Evolutionary conservation across 2,329 filamentous ascomycete species (phyloP), one percentile per base, ranked within the genome.

Genomic region (Colletotrichum tanaceti): DNA sequence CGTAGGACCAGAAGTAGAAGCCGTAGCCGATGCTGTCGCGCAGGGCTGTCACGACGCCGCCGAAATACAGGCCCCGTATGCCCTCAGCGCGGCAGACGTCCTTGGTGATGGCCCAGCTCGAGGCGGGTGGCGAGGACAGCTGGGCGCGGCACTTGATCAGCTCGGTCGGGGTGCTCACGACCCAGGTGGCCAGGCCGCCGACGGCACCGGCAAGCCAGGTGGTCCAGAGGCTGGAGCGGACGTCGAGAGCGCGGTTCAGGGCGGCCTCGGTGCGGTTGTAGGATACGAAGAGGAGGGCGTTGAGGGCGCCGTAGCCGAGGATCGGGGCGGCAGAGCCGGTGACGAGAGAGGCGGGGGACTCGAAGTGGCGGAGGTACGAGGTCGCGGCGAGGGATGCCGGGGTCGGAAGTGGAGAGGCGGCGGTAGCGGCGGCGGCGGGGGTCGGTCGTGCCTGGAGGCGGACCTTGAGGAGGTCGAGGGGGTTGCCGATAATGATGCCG

Each of bases 1-100:
- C 92, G 76, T 98, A 98, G 1, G 91, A 91, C 92, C 92, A 97
- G 78, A 98, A 98, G 77, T 98, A 98, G 79, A 98, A 98, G 0
- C 94, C 95, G 80, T 98, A 98, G n/a, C 95, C 95, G 63, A 98
- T 87, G 66, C 91, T 91, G 79, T 98, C 95, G 58, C 95, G 86
- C 47, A 95, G 77, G 61, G 91, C 93, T 0, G 95, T 98, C 18
- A 98, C 89, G 0, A 82, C 84, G 22, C 95, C 95, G 22, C 94
- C 95, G 70, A 90, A 86, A 76, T 97, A 98, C 24, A 98, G 79
- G 0, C 94, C 94, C 46, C 85, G 83, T 4, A 93, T 83, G 4
- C 91, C 88, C 61, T 84, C 78, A 1, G 77, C 80, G 43, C 79
- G 83, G 74, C 89, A 82, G 32, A 93, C 87, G 24, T 88, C 83